Conservation (phyloP, 1,284 basidiomycete species). For the Rhodotorula glutinis region DNA sequence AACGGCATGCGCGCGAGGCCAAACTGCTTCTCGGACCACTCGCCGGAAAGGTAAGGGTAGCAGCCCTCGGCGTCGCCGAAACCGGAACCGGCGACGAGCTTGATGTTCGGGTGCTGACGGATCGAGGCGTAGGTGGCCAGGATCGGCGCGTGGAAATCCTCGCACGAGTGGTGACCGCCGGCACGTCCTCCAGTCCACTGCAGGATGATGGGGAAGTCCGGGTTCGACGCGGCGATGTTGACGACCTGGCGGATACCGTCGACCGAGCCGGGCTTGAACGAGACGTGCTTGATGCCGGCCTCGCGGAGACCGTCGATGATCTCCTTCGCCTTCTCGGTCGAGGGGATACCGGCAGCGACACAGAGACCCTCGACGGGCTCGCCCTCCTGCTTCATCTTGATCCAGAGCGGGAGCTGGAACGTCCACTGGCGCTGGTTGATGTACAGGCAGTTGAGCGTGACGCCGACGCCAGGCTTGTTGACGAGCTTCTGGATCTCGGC, state of each 20-base stretch:
- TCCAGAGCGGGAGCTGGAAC: constrained; percentile 97
- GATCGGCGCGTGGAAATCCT: constrained; percentile 97
- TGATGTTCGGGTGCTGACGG: constrained; percentile 82
- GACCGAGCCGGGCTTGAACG: constrained; percentile 96
- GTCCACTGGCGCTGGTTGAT: constrained; percentile 97
- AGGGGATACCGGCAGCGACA: constrained; percentile 92
- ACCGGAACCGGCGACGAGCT: constrained; percentile 91
- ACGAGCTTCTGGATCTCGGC: constrained; percentile 80
- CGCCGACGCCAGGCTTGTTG: constrained; percentile 72
- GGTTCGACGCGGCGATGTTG: constrained; percentile 90
- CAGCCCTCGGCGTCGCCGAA: constrained; percentile 94
- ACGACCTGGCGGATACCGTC: constrained; percentile 96
- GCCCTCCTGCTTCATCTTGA: constrained; percentile 93
- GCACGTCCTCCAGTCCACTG: constrained; percentile 99
- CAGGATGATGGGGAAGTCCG: constrained; percentile 95
- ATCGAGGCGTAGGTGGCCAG: constrained; percentile 85
- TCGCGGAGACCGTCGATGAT: constrained; percentile 73
- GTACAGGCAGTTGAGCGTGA: constrained; percentile 93
- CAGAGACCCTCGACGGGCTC: constrained; percentile 96
- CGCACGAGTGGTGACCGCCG: constrained; percentile 97
- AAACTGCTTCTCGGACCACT: constrained; percentile 82
- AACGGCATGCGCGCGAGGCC: constrained; percentile 96
- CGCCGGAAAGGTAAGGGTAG: constrained; percentile 95
- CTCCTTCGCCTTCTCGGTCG: constrained; percentile 87
- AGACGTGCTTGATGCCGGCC: constrained; percentile 81